Conservation (phyloP, 495 filamentous ascomycete species). For the Acidiella bohemica region DNA sequence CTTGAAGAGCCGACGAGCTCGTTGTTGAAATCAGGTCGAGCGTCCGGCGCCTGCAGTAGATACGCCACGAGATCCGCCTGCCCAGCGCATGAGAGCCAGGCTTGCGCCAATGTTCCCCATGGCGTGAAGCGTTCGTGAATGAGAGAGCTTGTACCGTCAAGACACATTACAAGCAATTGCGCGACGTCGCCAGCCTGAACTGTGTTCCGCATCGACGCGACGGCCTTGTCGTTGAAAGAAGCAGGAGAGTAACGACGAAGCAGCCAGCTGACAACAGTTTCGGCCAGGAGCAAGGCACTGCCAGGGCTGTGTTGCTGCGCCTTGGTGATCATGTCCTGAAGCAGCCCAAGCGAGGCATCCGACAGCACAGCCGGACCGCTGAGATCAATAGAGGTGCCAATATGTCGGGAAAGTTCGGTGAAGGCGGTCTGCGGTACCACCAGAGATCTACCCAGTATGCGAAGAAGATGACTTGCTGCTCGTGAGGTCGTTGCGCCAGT, state of each 20-base stretch:
- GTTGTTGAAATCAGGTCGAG: too few species aligned
- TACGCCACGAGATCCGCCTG: conserved; percentile 27
- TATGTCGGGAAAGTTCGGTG: conserved; percentile 46
- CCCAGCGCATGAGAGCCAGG: conserved; percentile 21
- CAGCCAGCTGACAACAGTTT: conserved; percentile 11
- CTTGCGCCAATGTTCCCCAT: conserved; percentile 31
- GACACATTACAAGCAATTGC: conserved; percentile 30
- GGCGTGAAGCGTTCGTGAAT: conserved; percentile 2
- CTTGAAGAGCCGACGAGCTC: too few species aligned
- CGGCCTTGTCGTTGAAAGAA: conserved; percentile 26
- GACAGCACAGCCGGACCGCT: conserved; percentile 69
- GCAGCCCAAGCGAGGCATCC: conserved; percentile 38
- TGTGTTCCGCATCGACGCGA: conserved; percentile 26
- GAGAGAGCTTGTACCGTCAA: too few species aligned
- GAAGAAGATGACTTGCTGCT: conserved; percentile 65
- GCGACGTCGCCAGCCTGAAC: conserved; percentile 28
- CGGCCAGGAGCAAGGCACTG: conserved; percentile 32
- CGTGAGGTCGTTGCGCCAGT: conserved; percentile 59
- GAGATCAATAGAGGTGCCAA: conserved; percentile 60
- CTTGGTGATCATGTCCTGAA: neutral
- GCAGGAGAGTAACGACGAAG: conserved; percentile 18
- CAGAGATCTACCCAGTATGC: conserved; percentile 39
- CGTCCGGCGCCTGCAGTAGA: too few species aligned
- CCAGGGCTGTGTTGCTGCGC: conserved; percentile 60
- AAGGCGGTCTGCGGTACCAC: conserved; percentile 26